Percentiles rank a stretch among this genome's conserved stretches.
These are phyloP conservation scores for Arabidopsis hybrid DNA, from an alignment of 441 rosid genomes.

Conservation along the genomic window DNA sequence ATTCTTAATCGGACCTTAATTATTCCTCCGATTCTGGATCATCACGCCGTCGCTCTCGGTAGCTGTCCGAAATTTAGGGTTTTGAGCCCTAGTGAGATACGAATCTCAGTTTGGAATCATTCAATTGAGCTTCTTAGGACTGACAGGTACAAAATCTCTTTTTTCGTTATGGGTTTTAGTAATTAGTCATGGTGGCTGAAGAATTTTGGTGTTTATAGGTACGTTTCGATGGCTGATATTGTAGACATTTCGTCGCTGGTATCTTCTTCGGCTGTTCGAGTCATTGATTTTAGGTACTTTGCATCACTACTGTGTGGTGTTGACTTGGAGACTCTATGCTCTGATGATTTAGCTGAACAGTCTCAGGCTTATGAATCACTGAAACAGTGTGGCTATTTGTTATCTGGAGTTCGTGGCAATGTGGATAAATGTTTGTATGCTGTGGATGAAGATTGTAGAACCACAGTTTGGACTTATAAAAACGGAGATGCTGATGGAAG, in stretches of 20 bases:
- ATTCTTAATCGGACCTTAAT: conserved; percentile 83
- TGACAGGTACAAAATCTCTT: conserved; percentile 50
- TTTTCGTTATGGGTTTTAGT: neutral
- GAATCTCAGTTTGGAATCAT: conserved; percentile 76
- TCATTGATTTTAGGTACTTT: conserved; percentile 82
- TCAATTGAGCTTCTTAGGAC: conserved; percentile 63
- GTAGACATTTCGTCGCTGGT: conserved; percentile 74
- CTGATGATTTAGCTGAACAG: conserved; percentile 41
- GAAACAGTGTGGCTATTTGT: conserved; percentile 66
- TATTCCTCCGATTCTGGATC: conserved; percentile 89
- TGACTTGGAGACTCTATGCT: conserved; percentile 57
- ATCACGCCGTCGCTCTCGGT: conserved; percentile 95
- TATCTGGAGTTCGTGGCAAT: conserved; percentile 74
- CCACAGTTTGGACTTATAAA: conserved; percentile 80
- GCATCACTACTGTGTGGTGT: conserved; percentile 70
- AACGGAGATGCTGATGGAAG: conserved; percentile 59
- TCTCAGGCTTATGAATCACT: conserved; percentile 54
- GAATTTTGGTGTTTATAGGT: conserved; percentile 52
- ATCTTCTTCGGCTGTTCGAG: conserved; percentile 63
- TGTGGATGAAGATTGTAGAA: conserved; percentile 85
- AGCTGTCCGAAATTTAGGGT: conserved; percentile 99
- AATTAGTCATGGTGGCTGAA: neutral
- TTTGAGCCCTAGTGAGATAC: conserved; percentile 58
- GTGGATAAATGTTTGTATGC: conserved; percentile 65
- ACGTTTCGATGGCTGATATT: conserved; percentile 80